Conservation (phyloP, 805 yeast species). For the Scheffersomyces amazonensis region DNA sequence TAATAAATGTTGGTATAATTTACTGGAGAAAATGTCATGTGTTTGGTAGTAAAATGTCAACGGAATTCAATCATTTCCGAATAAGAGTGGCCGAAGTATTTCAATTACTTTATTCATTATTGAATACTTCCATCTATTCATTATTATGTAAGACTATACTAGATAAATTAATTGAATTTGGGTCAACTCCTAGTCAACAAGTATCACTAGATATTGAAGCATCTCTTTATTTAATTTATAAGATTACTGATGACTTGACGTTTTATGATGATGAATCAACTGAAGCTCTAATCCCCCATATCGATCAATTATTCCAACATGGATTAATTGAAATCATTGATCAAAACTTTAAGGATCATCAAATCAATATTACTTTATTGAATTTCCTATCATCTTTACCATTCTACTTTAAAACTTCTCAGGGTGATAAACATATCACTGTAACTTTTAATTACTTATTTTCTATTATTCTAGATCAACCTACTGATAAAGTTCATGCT, state of each 20-base stretch:
- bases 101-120: slow-evolving; percentile 64
- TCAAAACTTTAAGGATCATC: slow-evolving; percentile 3
- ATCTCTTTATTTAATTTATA: slow-evolving; percentile 49
- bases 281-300: slow-evolving; percentile 19
- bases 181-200: neutral
- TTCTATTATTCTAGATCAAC: slow-evolving; percentile 27
- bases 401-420: slow-evolving; percentile 50
- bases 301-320: slow-evolving; percentile 20
- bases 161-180: neutral
- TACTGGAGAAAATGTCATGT: slow-evolving; percentile 69
- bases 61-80: slow-evolving; percentile 68
- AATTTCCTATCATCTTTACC: slow-evolving; percentile 58
- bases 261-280: slow-evolving; percentile 34
- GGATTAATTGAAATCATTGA: slow-evolving; percentile 19
- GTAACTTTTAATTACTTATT: slow-evolving; percentile 57
- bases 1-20: slow-evolving; percentile 51
- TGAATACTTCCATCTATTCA: slow-evolving; percentile 50
- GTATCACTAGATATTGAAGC: slow-evolving; percentile 5
- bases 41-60: slow-evolving; percentile 32
- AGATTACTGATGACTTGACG: slow-evolving; percentile 53
- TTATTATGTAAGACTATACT: slow-evolving; percentile 4
- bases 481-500: neutral
- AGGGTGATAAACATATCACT: slow-evolving; percentile 46
- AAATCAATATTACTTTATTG: slow-evolving; percentile 8
- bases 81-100: slow-evolving; percentile 74